phyloP scores from a whole-genome alignment of 257 asterid species.

The Fraxinus americana region DNA sequence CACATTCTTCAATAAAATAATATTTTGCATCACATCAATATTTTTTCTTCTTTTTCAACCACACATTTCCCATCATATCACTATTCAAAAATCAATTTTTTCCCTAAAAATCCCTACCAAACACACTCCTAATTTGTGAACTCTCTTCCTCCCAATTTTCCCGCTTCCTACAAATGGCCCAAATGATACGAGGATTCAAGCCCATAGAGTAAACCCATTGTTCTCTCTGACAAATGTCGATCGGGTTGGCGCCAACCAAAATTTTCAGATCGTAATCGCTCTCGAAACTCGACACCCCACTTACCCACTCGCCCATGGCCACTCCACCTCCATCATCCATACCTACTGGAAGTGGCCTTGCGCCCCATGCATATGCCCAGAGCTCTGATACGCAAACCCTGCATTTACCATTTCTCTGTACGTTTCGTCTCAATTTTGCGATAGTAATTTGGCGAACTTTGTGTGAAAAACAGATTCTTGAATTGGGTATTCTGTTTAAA shows the following conservation, averaged over 20 bases:
- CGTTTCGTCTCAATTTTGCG: conserved; percentile 28
- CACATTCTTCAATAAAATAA: too few species aligned
- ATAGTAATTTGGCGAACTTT: conserved; percentile 3
- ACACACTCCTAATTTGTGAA: too few species aligned
- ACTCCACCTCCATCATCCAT: background rate
- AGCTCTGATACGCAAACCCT: conserved; percentile 25
- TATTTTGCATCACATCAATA: too few species aligned
- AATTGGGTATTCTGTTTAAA: conserved; percentile 25
- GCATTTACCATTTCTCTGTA: conserved; percentile 19
- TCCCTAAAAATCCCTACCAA: too few species aligned
- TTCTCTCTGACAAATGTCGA: background rate
- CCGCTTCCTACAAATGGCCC: background rate
- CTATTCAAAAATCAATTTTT: too few species aligned
- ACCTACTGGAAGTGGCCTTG: conserved; percentile 27
- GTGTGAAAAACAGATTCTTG: conserved; percentile 19
- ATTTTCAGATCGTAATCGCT: conserved; percentile 6
- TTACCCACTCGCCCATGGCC: background rate
- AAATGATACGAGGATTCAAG: background rate
- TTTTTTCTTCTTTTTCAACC: too few species aligned
- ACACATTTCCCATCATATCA: too few species aligned
- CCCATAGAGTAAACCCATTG: conserved; percentile 32
- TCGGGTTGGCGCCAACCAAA: conserved; percentile 44
- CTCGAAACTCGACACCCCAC: conserved; percentile 9
- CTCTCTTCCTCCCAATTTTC: too few species aligned
- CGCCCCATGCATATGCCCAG: conserved; percentile 26